Percentiles rank a stretch among this genome's conserved stretches.
Conservation (phyloP, 202 grass and related monocot genomes). For the Alloteropsis angusta region DNA sequence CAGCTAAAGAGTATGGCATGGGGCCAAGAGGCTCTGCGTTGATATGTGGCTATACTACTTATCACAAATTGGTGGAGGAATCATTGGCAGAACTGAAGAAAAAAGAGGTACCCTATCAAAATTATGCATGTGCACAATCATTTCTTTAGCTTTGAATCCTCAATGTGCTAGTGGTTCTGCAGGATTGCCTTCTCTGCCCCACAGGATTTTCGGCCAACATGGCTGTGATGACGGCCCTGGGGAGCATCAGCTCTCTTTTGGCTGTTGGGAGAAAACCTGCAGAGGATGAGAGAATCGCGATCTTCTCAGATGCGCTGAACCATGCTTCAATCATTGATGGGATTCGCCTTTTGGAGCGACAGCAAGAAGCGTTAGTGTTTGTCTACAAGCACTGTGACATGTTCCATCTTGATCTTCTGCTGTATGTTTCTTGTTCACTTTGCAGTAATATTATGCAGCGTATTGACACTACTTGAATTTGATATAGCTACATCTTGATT, state of each 20-base stretch:
- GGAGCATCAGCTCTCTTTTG: constrained; percentile 59
- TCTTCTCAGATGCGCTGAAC: constrained; percentile 89
- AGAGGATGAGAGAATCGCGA: constrained; percentile 42
- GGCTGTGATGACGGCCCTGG: constrained; percentile 73
- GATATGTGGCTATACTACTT: constrained; percentile 72
- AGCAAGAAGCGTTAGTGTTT: constrained; percentile 56
- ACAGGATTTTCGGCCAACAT: constrained; percentile 86
- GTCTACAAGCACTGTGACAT: constrained; percentile 85
- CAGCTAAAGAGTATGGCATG: constrained; percentile 69
- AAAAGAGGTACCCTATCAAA: constrained; percentile 44
- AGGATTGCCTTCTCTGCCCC: constrained; percentile 86
- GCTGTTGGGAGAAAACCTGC: constrained; percentile 37
- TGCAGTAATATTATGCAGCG: background rate
- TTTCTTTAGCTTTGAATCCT: background rate
- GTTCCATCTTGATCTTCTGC: constrained; percentile 61
- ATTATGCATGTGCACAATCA: background rate
- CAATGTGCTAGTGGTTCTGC: background rate
- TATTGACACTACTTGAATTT: background rate
- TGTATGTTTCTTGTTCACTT: constrained; percentile 55
- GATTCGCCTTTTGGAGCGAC: constrained; percentile 58
- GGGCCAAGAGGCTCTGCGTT: constrained; percentile 82
- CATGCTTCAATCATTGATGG: constrained; percentile 98
- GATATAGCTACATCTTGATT: background rate
- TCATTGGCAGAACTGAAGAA: constrained; percentile 66
- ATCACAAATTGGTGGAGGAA: constrained; percentile 65